Evolutionary conservation across 1,139 yeast genomes (phyloP).

Genomic region (Candida frijolesensis): DNA sequence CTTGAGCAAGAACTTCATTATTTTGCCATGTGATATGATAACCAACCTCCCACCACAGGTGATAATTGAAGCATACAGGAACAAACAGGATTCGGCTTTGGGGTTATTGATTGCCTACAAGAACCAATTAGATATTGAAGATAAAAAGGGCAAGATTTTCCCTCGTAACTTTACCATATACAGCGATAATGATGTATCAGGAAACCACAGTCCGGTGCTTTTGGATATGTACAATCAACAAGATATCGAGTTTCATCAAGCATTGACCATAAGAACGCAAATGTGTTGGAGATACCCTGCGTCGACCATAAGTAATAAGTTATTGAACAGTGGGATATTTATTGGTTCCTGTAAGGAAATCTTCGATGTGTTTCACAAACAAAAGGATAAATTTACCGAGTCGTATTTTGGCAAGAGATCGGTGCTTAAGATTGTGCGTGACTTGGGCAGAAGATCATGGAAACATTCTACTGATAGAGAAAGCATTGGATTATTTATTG

Average conservation of each 20-base stretch:
- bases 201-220: constrained; percentile 52
- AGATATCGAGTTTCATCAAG: constrained; percentile 68
- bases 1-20: constrained; percentile 53
- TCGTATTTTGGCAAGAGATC: constrained; percentile 48
- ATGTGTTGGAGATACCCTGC: constrained; percentile 88
- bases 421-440: constrained; percentile 74
- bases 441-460: constrained; percentile 92
- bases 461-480: constrained; percentile 63
- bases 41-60: constrained; percentile 92
- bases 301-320: constrained; percentile 70
- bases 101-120: constrained; percentile 75
- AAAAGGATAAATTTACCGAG: constrained; percentile 37
- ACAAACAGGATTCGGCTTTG: constrained; percentile 61
- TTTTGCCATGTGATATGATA: constrained; percentile 90
- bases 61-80: constrained; percentile 80
- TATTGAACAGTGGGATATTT: constrained; percentile 78
- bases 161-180: constrained; percentile 51
- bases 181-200: constrained; percentile 45
- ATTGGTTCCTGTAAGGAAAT: constrained; percentile 63
- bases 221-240: constrained; percentile 72
- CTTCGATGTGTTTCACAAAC: constrained; percentile 35
- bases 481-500: constrained; percentile 61
- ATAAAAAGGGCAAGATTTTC: constrained; percentile 64
- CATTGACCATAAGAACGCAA: constrained; percentile 77
- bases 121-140: constrained; percentile 72